Evolutionary conservation across 331 rosid species (phyloP), one percentile per base, ranked within the genome.

Genomic region (Rhamnella rubrinervis): DNA sequence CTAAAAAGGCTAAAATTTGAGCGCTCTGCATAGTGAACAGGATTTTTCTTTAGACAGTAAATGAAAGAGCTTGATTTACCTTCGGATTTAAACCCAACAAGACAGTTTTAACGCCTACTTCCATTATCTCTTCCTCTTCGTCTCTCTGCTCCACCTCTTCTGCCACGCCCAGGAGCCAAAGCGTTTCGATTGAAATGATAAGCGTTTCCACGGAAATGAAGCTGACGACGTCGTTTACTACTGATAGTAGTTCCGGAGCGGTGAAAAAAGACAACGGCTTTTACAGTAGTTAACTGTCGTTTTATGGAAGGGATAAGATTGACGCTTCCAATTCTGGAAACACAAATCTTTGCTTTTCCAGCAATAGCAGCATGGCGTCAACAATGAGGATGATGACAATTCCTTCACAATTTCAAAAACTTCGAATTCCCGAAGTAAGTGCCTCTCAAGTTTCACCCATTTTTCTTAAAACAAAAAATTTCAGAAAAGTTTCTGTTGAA

Each of bases 81-180:
- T 79, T 78, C 15, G 86, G 84, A 64, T 78, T 77, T 67, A 71
- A 66, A 26, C 61, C 59, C 38, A 76, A 58, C 67, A 77, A 63
- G 77, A 67, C 69, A 78, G 75, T 67, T 18, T 81, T 81, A 68
- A 82, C 77, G 68, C 79, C 69, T 16, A 80, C 56, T 67, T 68
- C 73, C 84, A 76, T 78, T 19, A 25, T 74, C 69, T 59, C 11
- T 53, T 53, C 58, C 23, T 17, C 21, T 10, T 53, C 25, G 10
- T 53, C 58, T 44, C 58, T 53, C 12, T 53, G 13, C 2, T 18
- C 19, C 1, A 18, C 2, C 16, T 49, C 11, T 9, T 39, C 46
- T 40, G 46, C 13, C 46, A 40, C 46, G 46, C 46, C 14, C 49
- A 8, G 49, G 0, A 44, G 15, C 49, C 49, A 44, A 44, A 44